phyloP scores from a whole-genome alignment of 1,284 basidiomycete genomes.

The Ceratobasidium sp. region DNA sequence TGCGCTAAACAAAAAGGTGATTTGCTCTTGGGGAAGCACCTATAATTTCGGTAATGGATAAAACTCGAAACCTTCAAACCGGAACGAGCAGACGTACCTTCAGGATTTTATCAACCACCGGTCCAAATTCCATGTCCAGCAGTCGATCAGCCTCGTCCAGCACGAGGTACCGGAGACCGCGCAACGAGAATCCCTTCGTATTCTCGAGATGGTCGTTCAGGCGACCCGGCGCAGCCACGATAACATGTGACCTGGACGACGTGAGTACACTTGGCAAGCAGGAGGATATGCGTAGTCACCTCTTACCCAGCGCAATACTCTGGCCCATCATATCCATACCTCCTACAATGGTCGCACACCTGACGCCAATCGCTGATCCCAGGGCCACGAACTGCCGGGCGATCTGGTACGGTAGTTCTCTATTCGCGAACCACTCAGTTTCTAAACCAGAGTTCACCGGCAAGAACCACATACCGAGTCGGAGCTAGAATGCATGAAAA shows the following conservation, averaged over 20 bases:
- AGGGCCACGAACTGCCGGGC: constrained; percentile 95
- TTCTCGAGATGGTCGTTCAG: constrained; percentile 97
- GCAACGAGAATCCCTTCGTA: constrained; percentile 96
- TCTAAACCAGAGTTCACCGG: neutral
- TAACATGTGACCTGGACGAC: constrained; percentile 75
- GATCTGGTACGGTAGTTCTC: constrained; percentile 99
- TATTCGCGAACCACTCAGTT: constrained; percentile 42
- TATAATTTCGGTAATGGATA: neutral
- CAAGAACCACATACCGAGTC: constrained; percentile 64
- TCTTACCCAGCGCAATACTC: constrained; percentile 91
- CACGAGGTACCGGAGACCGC: constrained; percentile 90
- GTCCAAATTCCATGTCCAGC: constrained; percentile 97
- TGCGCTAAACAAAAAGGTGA: constrained; percentile 97
- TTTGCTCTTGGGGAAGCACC: constrained; percentile 92
- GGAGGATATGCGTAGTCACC: constrained; percentile 51
- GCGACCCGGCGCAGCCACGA: constrained; percentile 98
- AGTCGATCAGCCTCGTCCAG: constrained; percentile 98
- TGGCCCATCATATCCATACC: constrained; percentile 96
- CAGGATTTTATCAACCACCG: constrained; percentile 96
- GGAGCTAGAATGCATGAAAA: constrained; percentile 96
- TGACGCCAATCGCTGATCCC: constrained; percentile 92
- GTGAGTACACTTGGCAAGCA: neutral
- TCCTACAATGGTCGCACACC: constrained; percentile 92
- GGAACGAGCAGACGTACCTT: constrained; percentile 58
- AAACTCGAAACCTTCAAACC: neutral